Conservation (phyloP, 1,284 basidiomycete species). For the Cutaneotrichosporon cavernicola region DNA sequence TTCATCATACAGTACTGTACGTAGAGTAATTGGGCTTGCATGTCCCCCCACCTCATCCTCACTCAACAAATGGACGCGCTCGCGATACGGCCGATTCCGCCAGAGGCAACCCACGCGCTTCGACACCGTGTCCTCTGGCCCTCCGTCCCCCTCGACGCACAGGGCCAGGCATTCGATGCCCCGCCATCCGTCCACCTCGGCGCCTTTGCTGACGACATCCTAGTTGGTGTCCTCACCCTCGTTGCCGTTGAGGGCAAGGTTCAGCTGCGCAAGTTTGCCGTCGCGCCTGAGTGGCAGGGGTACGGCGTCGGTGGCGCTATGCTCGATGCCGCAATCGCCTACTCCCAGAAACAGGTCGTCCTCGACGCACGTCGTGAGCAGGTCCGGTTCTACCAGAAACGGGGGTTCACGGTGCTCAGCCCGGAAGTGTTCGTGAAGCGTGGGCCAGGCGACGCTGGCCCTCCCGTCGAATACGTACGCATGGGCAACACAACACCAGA, state of each 20-base stretch:
- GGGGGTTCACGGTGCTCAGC: conserved; percentile 31
- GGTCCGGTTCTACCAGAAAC: conserved; percentile 30
- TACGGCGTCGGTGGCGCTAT: conserved; percentile 29
- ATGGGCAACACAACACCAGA: conserved; percentile 27
- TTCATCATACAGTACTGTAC: too few relatives aligned
- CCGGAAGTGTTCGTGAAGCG: conserved; percentile 27
- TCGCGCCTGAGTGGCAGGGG: conserved; percentile 28
- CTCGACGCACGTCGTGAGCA: conserved; percentile 33
- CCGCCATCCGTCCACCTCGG: conserved; percentile 30
- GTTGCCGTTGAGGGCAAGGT: conserved; percentile 13
- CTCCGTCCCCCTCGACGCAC: conserved; percentile 19
- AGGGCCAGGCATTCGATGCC: conserved; percentile 30
- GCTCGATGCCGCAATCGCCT: conserved; percentile 15
- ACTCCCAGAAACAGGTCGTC: conserved; percentile 15
- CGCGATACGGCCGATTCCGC: conserved; percentile 21
- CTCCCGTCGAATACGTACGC: conserved; percentile 26
- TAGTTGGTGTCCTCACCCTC: conserved; percentile 29
- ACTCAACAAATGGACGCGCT: not conserved
- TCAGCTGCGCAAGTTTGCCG: conserved; percentile 41
- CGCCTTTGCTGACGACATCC: conserved; percentile 23
- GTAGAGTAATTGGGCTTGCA: too few relatives aligned
- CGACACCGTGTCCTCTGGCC: conserved; percentile 38
- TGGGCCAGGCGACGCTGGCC: conserved; percentile 27
- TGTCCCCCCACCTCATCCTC: too few relatives aligned
- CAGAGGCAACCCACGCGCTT: conserved; percentile 24